Evolutionary conservation across 2,329 filamentous ascomycete genomes (phyloP), one percentile per base, ranked within the genome.

Genomic region (Colletotrichum graminicola): DNA sequence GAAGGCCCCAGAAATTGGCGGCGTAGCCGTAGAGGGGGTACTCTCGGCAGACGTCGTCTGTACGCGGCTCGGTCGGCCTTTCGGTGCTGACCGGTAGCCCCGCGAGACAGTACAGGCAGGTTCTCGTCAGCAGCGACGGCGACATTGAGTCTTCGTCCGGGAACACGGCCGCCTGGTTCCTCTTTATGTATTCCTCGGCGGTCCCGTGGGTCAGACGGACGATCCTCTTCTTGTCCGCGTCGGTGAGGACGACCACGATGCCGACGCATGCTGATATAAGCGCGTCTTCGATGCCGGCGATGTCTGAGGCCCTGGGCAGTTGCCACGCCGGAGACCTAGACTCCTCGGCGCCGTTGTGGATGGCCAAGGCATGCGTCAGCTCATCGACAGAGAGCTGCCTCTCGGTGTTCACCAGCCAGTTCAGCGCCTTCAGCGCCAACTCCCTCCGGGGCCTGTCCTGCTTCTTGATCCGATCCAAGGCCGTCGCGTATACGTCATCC

Each of bases 21-120:
- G 66, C 61, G 32, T 69, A 69, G 14, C 23, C n/a, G 43, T 57
- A 41, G n/a, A 69, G 32, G 32, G 66, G 61, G 18, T 69, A 69
- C 18, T 56, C 21, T 12, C 21, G n/a, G 5, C 26, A n/a, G 21
- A 61, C 18, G 16, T 51, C 18, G 18, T 14, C 21, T 6, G 41
- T 18, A 16, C n/a, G 32, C 18, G 51, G 12, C 36, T 4, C 26
- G 29, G 51, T 4, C 5, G 32, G n/a, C 6, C 14, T 21, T 34
- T 49, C 11, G 12, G 23, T 39, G 6, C 59, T 61, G 34, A 32
- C 7, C 5, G 32, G 63, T 1, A 51, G 43, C 32, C 34, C 10
- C 1, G 39, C 23, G 29, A 69, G 66, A 18, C 61, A 69, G 52
- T 39, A 32, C 1, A 65, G 52, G 34, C 66, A 52, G 8, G 61